These are phyloP conservation scores for Aspergillus sojae DNA, from an alignment of 2,329 filamentous ascomycete species.

Conservation along the genomic window DNA sequence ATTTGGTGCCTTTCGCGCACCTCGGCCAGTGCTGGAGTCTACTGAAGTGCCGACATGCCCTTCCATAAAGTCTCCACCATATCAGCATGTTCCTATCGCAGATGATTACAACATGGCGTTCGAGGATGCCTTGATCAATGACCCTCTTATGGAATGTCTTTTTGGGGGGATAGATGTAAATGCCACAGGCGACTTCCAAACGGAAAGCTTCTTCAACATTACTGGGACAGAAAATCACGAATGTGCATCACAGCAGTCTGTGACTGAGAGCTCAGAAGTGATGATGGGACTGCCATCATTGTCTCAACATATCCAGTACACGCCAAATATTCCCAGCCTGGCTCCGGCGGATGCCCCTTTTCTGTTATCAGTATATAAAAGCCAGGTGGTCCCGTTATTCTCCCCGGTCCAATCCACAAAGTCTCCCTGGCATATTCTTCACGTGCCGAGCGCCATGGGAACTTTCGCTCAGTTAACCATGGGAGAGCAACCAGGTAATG, in stretches of 20 bases:
- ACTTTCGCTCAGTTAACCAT: slow-evolving; percentile 47
- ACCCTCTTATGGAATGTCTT: slow-evolving; percentile 11
- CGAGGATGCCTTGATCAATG: slow-evolving; percentile 1
- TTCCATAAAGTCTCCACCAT: not conserved
- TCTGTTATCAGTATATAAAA: slow-evolving; percentile 12
- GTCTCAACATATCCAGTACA: not conserved
- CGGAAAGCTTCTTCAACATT: slow-evolving; percentile 10
- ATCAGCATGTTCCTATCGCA: not conserved
- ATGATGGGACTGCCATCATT: not conserved
- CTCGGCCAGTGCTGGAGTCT: not conserved
- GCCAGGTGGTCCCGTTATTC: slow-evolving; percentile 36
- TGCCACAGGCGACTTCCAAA: not conserved
- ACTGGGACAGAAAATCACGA: slow-evolving; percentile 4
- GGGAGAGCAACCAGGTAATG: slow-evolving; percentile 43
- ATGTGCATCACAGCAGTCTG: not conserved
- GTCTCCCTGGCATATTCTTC: slow-evolving; percentile 51
- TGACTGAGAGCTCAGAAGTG: not conserved
- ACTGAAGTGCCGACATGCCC: not conserved
- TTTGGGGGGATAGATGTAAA: slow-evolving; percentile 9
- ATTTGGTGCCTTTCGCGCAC: not conserved
- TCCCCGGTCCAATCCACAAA: slow-evolving; percentile 38
- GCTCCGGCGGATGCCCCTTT: not conserved
- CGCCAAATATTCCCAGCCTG: not conserved
- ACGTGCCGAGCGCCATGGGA: slow-evolving; percentile 46
- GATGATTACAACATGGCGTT: not conserved